Conservation (phyloP, 176 grass and related monocot species). For the Puccinellia tenuiflora region DNA sequence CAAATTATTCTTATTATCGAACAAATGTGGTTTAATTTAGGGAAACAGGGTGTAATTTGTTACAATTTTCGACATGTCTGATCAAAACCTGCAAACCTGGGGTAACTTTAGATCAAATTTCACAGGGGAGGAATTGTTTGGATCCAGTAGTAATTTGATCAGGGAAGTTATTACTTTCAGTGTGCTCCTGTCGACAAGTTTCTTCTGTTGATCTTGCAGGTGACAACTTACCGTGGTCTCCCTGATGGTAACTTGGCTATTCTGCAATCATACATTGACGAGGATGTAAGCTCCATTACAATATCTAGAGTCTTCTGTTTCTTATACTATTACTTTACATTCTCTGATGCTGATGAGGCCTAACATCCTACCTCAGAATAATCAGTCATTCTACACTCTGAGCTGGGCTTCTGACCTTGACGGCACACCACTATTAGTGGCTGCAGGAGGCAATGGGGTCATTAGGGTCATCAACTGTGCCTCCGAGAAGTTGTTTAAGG, state of each 20-base stretch:
- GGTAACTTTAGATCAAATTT: neutral
- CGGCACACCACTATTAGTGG: conserved; percentile 67
- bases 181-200: neutral
- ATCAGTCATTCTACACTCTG: conserved; percentile 88
- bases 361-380: conserved; percentile 50
- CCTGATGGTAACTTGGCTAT: conserved; percentile 63
- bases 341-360: conserved; percentile 14
- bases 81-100: neutral
- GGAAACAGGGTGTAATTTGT: too few species aligned
- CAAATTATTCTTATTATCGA: too few species aligned
- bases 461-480: conserved; percentile 82
- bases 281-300: conserved; percentile 52
- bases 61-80: neutral
- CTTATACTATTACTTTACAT: conserved; percentile 2
- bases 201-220: conserved; percentile 34
- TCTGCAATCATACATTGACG: conserved; percentile 76
- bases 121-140: neutral
- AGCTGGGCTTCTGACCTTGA: conserved; percentile 78
- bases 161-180: neutral
- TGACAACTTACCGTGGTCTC: conserved; percentile 76
- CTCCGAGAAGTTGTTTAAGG: conserved; percentile 77
- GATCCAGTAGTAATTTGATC: neutral
- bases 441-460: conserved; percentile 58
- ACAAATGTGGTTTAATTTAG: neutral
- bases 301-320: neutral